These are phyloP conservation scores for Penicillium antarcticum DNA, from an alignment of 495 filamentous ascomycete species.

Conservation along the genomic window DNA sequence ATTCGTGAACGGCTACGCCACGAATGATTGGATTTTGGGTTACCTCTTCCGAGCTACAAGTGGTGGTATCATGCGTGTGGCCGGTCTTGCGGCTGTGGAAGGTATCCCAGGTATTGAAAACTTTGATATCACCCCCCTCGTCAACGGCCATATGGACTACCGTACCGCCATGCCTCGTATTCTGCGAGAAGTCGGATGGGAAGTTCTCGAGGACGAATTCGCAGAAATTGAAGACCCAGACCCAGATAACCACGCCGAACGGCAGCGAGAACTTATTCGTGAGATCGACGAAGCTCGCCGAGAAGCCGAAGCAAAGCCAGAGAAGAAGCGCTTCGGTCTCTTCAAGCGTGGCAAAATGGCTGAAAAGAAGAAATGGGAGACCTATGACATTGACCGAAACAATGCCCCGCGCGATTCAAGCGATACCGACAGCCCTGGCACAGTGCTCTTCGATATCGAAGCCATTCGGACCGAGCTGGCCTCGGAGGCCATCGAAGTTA, in stretches of 20 bases:
- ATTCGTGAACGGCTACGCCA: constrained; percentile 92
- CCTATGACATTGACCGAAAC: constrained; percentile 64
- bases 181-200: constrained; percentile 81
- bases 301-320: constrained; percentile 69
- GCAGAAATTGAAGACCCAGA: constrained; percentile 97
- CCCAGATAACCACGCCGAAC: constrained; percentile 83
- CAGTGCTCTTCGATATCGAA: constrained; percentile 91
- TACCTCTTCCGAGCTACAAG: constrained; percentile 95
- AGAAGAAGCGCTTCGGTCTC: constrained; percentile 73
- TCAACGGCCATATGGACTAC: constrained; percentile 96
- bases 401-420: constrained; percentile 20
- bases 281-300: constrained; percentile 95
- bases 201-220: constrained; percentile 90
- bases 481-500: constrained; percentile 69
- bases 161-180: constrained; percentile 85
- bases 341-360: constrained; percentile 72
- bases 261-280: constrained; percentile 89
- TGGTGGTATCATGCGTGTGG: constrained; percentile 87
- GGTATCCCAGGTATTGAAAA: constrained; percentile 82
- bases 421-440: constrained; percentile 27
- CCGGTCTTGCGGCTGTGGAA: constrained; percentile 81
- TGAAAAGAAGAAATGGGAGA: constrained; percentile 92
- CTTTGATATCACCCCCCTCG: constrained; percentile 78
- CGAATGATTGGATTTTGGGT: constrained; percentile 95
- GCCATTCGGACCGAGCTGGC: constrained; percentile 86